Conservation (phyloP, 2,329 filamentous ascomycete species). For the Aspergillus neotritici region DNA sequence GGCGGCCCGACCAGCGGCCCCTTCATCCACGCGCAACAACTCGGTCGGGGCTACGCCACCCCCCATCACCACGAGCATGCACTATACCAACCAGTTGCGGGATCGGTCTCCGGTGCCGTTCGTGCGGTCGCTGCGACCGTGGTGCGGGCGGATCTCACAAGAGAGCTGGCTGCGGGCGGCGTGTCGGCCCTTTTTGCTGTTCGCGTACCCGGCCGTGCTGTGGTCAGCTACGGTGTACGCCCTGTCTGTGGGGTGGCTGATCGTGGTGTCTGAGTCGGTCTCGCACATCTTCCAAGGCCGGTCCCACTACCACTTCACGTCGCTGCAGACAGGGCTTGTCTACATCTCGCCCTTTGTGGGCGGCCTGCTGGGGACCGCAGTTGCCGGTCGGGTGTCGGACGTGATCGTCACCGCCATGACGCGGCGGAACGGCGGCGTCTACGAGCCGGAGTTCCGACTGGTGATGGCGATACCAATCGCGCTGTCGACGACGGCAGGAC, state of each 20-base stretch:
- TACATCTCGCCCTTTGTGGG: constrained; percentile 89
- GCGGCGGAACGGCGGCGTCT: constrained; percentile 80
- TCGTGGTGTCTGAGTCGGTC: constrained; percentile 85
- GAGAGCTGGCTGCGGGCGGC: constrained; percentile 78
- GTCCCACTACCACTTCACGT: constrained; percentile 70
- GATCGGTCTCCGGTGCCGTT: constrained; percentile 65
- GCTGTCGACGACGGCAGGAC: constrained; percentile 70
- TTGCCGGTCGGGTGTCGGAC: constrained; percentile 84
- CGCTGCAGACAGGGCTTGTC: constrained; percentile 74
- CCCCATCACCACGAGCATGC: constrained; percentile 22
- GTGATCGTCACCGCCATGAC: constrained; percentile 77
- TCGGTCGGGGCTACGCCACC: constrained; percentile 26
- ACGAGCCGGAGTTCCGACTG: constrained; percentile 88
- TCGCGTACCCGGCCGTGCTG: constrained; percentile 78
- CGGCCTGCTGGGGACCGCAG: constrained; percentile 81
- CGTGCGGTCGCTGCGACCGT: constrained; percentile 66
- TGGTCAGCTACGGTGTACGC: constrained; percentile 84
- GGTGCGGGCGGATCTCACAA: constrained; percentile 68
- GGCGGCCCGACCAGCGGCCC: constrained; percentile 13
- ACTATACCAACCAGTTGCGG: constrained; percentile 67
- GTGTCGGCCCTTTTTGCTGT: constrained; percentile 75
- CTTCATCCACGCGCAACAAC: constrained; percentile 27
- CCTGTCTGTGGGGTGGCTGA: constrained; percentile 88
- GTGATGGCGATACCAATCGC: constrained; percentile 80
- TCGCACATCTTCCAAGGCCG: constrained; percentile 69